Evolutionary conservation across 129 eudicot species (phyloP).

Genomic region (Dittrichia graveolens): DNA sequence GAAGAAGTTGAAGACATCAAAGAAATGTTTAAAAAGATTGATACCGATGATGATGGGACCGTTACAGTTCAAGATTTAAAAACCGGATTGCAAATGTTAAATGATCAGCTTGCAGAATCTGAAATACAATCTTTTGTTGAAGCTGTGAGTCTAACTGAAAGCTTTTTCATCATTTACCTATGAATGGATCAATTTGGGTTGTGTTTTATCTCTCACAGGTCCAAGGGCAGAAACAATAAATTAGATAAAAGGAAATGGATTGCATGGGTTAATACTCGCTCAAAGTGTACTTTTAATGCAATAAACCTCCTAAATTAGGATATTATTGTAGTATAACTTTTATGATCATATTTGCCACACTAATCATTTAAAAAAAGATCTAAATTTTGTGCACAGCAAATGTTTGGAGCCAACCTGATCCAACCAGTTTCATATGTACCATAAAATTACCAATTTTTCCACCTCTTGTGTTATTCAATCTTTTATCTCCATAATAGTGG

Average conservation of each 20-base stretch:
- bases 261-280: background rate
- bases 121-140: constrained; percentile 38
- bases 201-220: background rate
- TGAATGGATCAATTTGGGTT: background rate
- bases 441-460: background rate
- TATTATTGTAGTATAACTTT: background rate
- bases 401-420: background rate
- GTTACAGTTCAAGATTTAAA: constrained; percentile 70
- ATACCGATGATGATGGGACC: constrained; percentile 58
- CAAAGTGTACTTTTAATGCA: background rate
- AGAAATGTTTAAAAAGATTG: constrained; percentile 70
- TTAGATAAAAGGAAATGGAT: background rate
- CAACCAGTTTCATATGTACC: background rate
- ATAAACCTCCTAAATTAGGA: background rate
- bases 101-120: constrained; percentile 42
- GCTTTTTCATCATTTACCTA: constrained; percentile 8
- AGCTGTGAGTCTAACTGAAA: constrained; percentile 61
- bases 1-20: constrained; percentile 86
- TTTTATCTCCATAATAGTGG: background rate
- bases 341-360: background rate
- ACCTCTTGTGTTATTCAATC: background rate
- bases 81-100: constrained; percentile 56
- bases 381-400: background rate
- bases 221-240: background rate
- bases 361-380: background rate